Base-by-base conservation (phyloP, 306 rosid genomes). In the Senna tora region DNA sequence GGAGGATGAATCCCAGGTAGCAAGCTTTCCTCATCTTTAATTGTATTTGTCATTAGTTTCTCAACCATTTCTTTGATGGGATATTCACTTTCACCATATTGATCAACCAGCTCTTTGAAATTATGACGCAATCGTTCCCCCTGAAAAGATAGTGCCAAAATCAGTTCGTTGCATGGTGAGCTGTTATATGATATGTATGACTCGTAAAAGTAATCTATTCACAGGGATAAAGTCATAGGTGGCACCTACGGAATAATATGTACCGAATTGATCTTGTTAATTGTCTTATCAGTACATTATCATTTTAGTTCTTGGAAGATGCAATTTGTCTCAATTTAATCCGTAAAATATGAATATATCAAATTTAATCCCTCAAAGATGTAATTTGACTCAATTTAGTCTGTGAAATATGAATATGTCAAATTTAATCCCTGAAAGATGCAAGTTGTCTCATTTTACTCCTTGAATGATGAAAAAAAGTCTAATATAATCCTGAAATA, bases 1-100 rank as follows among this genome's bases (percentile, higher is more conserved):
- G 83, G 90, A 56, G 94, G 79, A 71, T 54, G 73, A 59, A 89
- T 79, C 30, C 81, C 82, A 11, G 96, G 97, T 50, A 89, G 76
- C 83, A 72, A 42, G 77, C 84, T 75, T 33, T 68, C 82, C 2
- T 89, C 93, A 10, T 84, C 94, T 85, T 79, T 89, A 30, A 72
- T 15, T 5, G 82, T 83, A 83, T 87, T 70, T 53, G 74, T 89
- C 96, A 91, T 83, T 36, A 94, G 82, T 41, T 87, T 80, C 77
- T 82, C 86, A 42, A 84, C 81, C 91, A 87, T 86, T 78, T 86
- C 94, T 69, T 84, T 77, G 1, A 80, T 17, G 0, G 86, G 87
- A 65, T 82, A 69, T 64, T 89, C 91, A 49, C 59, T 58, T 62
- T 86, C 88, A 25, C 85, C 83, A 2, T 69, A 69, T 50, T 80